These are phyloP conservation scores for Boletus subcaerulescens DNA, from an alignment of 768 basidiomycete species.

Conservation along the genomic window DNA sequence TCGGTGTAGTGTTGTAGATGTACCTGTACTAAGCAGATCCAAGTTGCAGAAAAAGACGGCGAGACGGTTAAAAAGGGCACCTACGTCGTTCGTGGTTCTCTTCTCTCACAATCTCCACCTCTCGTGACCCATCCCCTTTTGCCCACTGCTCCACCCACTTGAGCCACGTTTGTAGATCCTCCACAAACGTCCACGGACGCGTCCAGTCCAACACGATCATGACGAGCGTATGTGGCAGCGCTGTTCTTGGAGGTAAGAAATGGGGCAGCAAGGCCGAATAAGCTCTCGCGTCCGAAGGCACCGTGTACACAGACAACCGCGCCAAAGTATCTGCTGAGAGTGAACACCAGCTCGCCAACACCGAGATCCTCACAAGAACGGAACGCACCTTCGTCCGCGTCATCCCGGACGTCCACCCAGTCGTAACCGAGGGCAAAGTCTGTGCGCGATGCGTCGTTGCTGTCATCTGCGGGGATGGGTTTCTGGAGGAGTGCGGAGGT, in stretches of 20 bases:
- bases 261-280: conserved; percentile 73
- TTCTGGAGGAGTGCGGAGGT: conserved; percentile 72
- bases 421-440: conserved; percentile 93
- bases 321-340: conserved; percentile 71
- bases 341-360: not conserved
- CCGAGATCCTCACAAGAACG: not conserved
- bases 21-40: conserved; percentile 64
- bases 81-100: conserved; percentile 81
- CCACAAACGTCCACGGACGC: conserved; percentile 85
- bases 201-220: conserved; percentile 95
- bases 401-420: conserved; percentile 87
- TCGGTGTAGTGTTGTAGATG: conserved; percentile 90
- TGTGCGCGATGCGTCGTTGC: conserved; percentile 53
- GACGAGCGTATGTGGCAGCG: conserved; percentile 69
- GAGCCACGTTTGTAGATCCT: conserved; percentile 83
- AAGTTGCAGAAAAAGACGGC: not conserved
- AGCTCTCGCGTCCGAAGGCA: conserved; percentile 72
- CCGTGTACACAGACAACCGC: conserved; percentile 87
- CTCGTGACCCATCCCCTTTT: conserved; percentile 60
- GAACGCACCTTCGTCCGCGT: conserved; percentile 86
- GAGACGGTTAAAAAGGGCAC: conserved; percentile 28
- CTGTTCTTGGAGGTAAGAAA: conserved; percentile 69
- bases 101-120: too few relatives aligned
- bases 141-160: conserved; percentile 82
- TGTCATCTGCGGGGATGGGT: conserved; percentile 47